Conservation (phyloP, 2,329 filamentous ascomycete species). For the Aspergillus aculeatinus region DNA sequence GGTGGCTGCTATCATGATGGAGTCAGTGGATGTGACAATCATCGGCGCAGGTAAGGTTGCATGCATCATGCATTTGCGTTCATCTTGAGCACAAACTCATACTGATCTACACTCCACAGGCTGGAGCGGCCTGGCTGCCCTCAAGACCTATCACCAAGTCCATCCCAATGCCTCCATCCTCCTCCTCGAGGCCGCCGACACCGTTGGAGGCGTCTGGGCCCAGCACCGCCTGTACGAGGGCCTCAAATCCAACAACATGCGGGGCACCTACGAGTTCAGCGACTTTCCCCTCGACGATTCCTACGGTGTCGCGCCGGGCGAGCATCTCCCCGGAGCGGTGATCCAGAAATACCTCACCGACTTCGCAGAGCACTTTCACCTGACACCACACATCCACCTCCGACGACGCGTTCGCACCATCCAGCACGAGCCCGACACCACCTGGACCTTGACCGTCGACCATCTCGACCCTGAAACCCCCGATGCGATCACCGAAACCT, state of each 20-base stretch:
- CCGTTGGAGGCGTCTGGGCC: conserved; percentile 69
- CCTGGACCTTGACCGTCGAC: conserved; percentile 34
- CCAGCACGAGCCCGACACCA: conserved; percentile 42
- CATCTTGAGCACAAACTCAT: neutral
- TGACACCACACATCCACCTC: conserved; percentile 52
- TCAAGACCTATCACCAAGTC: conserved; percentile 61
- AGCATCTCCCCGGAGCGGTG: conserved; percentile 60
- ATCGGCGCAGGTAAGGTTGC: conserved; percentile 26
- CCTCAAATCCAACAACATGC: conserved; percentile 71
- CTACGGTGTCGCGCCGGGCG: conserved; percentile 49
- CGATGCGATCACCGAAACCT: conserved; percentile 8
- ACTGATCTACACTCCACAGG: conserved; percentile 33
- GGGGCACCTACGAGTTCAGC: conserved; percentile 70
- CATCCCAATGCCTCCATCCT: conserved; percentile 58
- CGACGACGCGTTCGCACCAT: conserved; percentile 53
- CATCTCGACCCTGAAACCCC: conserved; percentile 18
- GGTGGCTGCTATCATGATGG: conserved; percentile 18
- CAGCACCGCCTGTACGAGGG: conserved; percentile 64
- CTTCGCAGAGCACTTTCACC: conserved; percentile 55
- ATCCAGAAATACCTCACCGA: conserved; percentile 58
- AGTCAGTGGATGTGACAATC: conserved; percentile 30
- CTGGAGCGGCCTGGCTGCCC: conserved; percentile 58
- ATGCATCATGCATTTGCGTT: neutral
- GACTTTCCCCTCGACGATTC: conserved; percentile 69
- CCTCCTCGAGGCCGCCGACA: conserved; percentile 58